These are phyloP conservation scores for Phytophthora gonapodyides DNA, from an alignment of 352 stramenopile genomes.

Conservation along the genomic window DNA sequence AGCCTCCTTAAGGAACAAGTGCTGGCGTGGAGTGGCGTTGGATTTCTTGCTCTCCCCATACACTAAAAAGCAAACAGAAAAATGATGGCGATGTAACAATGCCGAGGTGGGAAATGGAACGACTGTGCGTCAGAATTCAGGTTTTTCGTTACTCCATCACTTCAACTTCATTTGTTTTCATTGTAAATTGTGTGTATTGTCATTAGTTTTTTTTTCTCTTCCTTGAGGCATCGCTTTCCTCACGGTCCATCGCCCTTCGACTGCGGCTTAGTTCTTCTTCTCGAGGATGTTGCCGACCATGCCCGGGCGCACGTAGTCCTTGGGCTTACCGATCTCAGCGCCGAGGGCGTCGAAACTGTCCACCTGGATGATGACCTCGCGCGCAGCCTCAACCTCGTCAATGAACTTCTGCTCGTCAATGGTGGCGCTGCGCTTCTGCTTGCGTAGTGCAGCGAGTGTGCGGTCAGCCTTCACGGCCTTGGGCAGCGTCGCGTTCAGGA, in stretches of 20 bases:
- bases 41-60: background rate
- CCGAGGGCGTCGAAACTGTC: constrained; percentile 92
- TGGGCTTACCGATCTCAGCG: constrained; percentile 73
- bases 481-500: constrained; percentile 76
- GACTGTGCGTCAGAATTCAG: constrained; percentile 22
- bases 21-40: constrained; percentile 8
- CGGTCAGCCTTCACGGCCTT: constrained; percentile 93
- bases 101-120: background rate
- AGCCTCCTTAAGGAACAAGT: constrained; percentile 21
- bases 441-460: constrained; percentile 90
- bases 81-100: constrained; percentile 30
- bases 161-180: too few relatives aligned
- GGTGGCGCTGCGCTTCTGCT: constrained; percentile 95
- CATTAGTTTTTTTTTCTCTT: constrained; percentile 15
- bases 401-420: constrained; percentile 94
- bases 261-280: constrained; percentile 35
- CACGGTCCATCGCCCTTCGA: background rate
- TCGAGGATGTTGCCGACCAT: constrained; percentile 68
- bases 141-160: background rate
- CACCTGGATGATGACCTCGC: constrained; percentile 98
- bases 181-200: background rate
- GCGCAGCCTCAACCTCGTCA: constrained; percentile 94
- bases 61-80: constrained; percentile 21
- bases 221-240: constrained; percentile 5
- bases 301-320: constrained; percentile 90